phyloP scores from a whole-genome alignment of 2,329 filamentous ascomycete genomes.

The Stylonectria norvegica region DNA sequence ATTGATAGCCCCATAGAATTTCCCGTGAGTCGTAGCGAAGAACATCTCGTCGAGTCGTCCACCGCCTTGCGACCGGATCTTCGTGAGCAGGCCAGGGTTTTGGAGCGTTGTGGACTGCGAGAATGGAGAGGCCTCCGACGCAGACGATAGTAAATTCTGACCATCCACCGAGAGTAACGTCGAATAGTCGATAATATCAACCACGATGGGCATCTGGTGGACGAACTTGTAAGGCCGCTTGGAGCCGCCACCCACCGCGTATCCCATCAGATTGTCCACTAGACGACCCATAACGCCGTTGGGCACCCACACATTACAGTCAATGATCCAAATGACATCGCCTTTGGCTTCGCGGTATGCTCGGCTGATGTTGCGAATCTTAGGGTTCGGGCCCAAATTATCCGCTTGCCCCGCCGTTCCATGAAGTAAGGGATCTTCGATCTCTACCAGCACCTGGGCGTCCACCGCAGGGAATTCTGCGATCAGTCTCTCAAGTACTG shows the following conservation, averaged over 20 bases:
- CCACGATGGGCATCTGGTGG: slow-evolving; percentile 84
- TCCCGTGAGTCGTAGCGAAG: slow-evolving; percentile 88
- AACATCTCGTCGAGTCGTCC: slow-evolving; percentile 92
- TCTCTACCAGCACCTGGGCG: slow-evolving; percentile 72
- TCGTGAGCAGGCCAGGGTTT: slow-evolving; percentile 22
- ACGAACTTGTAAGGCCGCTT: slow-evolving; percentile 79
- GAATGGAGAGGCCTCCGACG: slow-evolving; percentile 25
- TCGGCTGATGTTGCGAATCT: slow-evolving; percentile 93
- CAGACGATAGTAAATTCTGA: slow-evolving; percentile 33
- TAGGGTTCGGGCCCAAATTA: slow-evolving; percentile 89
- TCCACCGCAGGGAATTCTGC: slow-evolving; percentile 70
- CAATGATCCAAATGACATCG: slow-evolving; percentile 89
- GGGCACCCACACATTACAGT: slow-evolving; percentile 94
- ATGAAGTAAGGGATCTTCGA: slow-evolving; percentile 70
- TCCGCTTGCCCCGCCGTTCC: slow-evolving; percentile 47
- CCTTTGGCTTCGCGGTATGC: slow-evolving; percentile 85
- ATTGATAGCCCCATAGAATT: slow-evolving; percentile 98
- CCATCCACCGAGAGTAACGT: slow-evolving; percentile 15
- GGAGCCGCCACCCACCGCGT: slow-evolving; percentile 44
- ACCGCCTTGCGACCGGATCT: slow-evolving; percentile 53
- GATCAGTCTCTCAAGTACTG: slow-evolving; percentile 68
- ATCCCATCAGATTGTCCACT: slow-evolving; percentile 82
- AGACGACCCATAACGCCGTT: slow-evolving; percentile 77
- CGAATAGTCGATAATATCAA: slow-evolving; percentile 58
- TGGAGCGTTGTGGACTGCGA: slow-evolving; percentile 21